Percentiles rank a stretch among this genome's conserved stretches.
phyloP scores from a whole-genome alignment of 208 protist species.

The Trypanosoma grayi region DNA sequence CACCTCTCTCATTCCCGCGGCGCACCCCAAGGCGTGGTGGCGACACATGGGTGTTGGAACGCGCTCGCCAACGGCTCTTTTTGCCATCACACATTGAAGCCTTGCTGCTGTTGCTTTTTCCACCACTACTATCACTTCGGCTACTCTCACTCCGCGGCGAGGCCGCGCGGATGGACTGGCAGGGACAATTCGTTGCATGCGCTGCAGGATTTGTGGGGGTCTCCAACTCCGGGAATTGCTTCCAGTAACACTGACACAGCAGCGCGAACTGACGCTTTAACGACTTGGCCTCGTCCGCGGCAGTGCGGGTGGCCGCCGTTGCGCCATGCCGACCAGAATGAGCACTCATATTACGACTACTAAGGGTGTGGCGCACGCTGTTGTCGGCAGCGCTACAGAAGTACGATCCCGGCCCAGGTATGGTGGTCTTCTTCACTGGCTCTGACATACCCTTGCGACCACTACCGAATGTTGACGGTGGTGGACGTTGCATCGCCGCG shows the following conservation, averaged over 20 bases:
- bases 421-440: conserved; percentile 14
- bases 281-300: conserved; percentile 1
- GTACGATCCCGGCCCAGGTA: conserved; percentile 27
- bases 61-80: background rate
- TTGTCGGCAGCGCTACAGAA: conserved; percentile 3
- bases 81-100: background rate
- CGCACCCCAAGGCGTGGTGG: background rate
- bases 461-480: conserved; percentile 28
- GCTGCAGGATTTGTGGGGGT: conserved; percentile 70
- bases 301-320: too few relatives aligned
- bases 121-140: background rate
- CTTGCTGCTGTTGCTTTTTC: background rate
- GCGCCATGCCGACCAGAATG: too few relatives aligned
- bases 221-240: conserved; percentile 31
- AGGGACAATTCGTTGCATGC: conserved; percentile 59
- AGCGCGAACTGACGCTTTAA: conserved; percentile 13
- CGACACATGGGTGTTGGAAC: background rate
- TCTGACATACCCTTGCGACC: conserved; percentile 28
- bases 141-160: conserved; percentile 11
- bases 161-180: conserved; percentile 29
- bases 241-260: conserved; percentile 34
- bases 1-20: conserved; percentile 12
- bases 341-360: background rate
- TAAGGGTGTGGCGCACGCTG: background rate
- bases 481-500: background rate